Percentiles rank a stretch among this genome's conserved stretches.
Evolutionary conservation across 192 early-diverging fungal species (phyloP).

Genomic region (Podila clonocystis): DNA sequence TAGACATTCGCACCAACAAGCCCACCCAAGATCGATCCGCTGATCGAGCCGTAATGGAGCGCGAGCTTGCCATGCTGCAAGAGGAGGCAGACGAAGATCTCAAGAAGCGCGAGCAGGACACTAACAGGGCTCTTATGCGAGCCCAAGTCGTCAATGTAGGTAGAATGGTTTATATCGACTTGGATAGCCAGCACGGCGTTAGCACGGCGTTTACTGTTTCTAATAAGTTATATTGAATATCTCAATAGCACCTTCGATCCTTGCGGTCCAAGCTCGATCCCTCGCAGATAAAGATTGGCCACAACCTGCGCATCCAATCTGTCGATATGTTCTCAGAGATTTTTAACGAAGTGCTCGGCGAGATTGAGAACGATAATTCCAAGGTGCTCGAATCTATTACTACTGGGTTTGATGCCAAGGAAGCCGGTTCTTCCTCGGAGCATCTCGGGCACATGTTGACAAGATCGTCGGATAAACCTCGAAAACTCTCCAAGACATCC

Average conservation of each 20-base stretch:
- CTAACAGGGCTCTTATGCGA: slow-evolving; percentile 35
- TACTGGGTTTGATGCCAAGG: slow-evolving; percentile 9
- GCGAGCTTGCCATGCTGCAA: slow-evolving; percentile 40
- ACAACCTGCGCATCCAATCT: slow-evolving; percentile 34
- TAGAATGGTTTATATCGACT: neutral
- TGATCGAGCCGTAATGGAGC: slow-evolving; percentile 23
- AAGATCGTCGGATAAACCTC: slow-evolving; percentile 42
- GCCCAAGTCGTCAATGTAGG: slow-evolving; percentile 45
- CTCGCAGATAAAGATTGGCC: slow-evolving; percentile 43
- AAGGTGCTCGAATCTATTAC: slow-evolving; percentile 37
- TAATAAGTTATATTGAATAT: neutral
- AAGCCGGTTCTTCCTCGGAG: neutral
- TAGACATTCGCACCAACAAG: slow-evolving; percentile 2
- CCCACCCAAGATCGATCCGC: neutral
- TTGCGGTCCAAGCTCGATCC: slow-evolving; percentile 36
- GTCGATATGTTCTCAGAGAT: slow-evolving; percentile 45
- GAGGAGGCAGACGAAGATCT: slow-evolving; percentile 47
- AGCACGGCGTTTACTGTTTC: neutral
- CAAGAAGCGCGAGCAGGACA: slow-evolving; percentile 35
- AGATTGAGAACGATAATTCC: slow-evolving; percentile 45
- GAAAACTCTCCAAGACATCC: slow-evolving; percentile 12
- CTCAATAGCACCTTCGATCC: slow-evolving; percentile 32
- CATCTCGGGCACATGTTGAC: slow-evolving; percentile 37
- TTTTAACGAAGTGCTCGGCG: slow-evolving; percentile 42
- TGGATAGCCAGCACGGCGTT: neutral